Base-by-base conservation (phyloP, 371 early-diverging fungal genomes). In the Haplosporangium sp. region DNA sequence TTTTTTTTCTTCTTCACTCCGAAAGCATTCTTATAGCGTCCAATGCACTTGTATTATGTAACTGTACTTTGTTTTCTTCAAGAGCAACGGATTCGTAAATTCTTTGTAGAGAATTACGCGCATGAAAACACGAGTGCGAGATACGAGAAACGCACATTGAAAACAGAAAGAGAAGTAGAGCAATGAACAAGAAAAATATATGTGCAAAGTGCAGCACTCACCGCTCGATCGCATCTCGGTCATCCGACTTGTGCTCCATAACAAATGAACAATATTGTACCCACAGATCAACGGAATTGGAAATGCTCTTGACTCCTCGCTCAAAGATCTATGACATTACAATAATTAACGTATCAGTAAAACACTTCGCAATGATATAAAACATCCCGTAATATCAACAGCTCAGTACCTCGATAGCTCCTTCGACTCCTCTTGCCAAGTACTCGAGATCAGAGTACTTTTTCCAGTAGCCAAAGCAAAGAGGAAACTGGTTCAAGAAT, bases 381-480 rank as follows among this genome's bases (percentile, higher is more conserved):
- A 15, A n/a, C 15, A n/a, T 15, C 6, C 50, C 1, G n/a, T 50
- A 15, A n/a, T 15, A 7, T n/a, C 50, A n/a, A 50, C 15, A 11
- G 52, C 13, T 19, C 2, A 7, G 15, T 73, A 92, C 92, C 83
- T 87, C 86, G 67, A 86, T 86, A 1, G 91, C 90, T n/a, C 85
- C 87, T n/a, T 84, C 84, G 3, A 67, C 65, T 6, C 91, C 92
- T 9, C 84, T 84, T n/a, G 88, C 63, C 4, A 76, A 63, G 47
- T 83, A 69, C 63, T 88, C 89, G 67, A 86, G 77, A 69, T 92
- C 93, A 0, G 91, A 90, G 76, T 91, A 93, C 72, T 93, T 93
- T 71, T 91, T 91, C 93, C 93, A 93, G 72, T 93, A 93, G 17
- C 91, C 91, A 82, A 91, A 93, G 69, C 91, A 92, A 17, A 92